Conservation (phyloP, 2,329 filamentous ascomycete species). For the Cordyceps cateniannulata region DNA sequence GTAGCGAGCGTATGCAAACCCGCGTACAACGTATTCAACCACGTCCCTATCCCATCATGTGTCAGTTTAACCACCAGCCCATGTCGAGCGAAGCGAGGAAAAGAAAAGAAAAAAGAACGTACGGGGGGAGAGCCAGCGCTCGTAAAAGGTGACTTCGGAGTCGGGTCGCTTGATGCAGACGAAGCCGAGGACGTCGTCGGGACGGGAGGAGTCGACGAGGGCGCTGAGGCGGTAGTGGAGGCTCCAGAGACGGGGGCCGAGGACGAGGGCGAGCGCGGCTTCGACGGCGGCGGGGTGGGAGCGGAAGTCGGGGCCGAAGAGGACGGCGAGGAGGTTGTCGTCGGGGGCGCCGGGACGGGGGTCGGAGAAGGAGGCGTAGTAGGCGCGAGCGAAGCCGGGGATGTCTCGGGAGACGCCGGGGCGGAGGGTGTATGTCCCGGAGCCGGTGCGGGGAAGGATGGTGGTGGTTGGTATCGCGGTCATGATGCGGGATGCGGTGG, state of each 20-base stretch:
- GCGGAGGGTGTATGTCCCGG: conserved; percentile 22
- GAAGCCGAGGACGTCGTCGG: conserved; percentile 23
- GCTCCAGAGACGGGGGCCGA: conserved; percentile 27
- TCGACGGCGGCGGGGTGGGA: conserved; percentile 13
- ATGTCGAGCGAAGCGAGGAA: conserved; percentile 2
- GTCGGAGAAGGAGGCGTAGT: conserved; percentile 23
- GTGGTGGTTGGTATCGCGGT: neutral
- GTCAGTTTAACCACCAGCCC: neutral
- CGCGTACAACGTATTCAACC: conserved; percentile 22
- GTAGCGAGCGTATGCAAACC: conserved; percentile 20
- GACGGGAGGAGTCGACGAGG: conserved; percentile 16
- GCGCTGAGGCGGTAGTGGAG: conserved; percentile 25
- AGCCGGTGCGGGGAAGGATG: neutral
- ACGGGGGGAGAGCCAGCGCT: conserved; percentile 28
- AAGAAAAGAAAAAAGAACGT: conserved; percentile 15
- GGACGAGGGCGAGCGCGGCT: conserved; percentile 20
- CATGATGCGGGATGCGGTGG: too few relatives aligned
- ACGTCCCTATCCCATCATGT: conserved; percentile 15
- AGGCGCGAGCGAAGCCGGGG: conserved; percentile 20
- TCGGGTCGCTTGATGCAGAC: conserved; percentile 28
- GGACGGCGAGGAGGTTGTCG: conserved; percentile 24
- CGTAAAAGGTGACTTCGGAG: conserved; percentile 20
- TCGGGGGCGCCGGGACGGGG: neutral
- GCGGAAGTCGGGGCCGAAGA: conserved; percentile 21
- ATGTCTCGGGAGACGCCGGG: conserved; percentile 26